These are phyloP conservation scores for Yamadazyma diddensiae DNA, from an alignment of 1,139 yeast genomes.

Conservation along the genomic window DNA sequence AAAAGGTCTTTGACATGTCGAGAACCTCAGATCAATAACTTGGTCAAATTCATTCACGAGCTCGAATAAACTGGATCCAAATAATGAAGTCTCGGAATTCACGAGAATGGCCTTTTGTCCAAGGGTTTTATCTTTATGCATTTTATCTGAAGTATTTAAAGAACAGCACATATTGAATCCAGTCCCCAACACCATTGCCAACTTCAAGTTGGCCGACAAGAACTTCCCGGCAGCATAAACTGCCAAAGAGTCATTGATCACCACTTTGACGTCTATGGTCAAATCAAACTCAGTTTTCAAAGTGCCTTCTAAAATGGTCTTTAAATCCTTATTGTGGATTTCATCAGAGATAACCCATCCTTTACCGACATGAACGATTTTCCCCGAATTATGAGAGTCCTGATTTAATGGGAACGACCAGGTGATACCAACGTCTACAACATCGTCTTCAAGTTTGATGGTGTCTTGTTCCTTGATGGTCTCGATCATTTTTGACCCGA, in stretches of 20 bases:
- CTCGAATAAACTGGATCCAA: slow-evolving; percentile 33
- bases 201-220: slow-evolving; percentile 32
- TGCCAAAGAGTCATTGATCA: slow-evolving; percentile 45
- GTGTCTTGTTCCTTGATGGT: slow-evolving; percentile 27
- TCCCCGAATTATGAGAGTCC: slow-evolving; percentile 42
- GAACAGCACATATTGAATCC: slow-evolving; percentile 46
- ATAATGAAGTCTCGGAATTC: slow-evolving; percentile 42
- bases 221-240: slow-evolving; percentile 47
- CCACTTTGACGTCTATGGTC: slow-evolving; percentile 29
- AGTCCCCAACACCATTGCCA: slow-evolving; percentile 48
- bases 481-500: slow-evolving; percentile 34
- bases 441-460: slow-evolving; percentile 13
- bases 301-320: slow-evolving; percentile 34
- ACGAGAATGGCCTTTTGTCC: slow-evolving; percentile 23
- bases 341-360: slow-evolving; percentile 47
- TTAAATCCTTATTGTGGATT: slow-evolving; percentile 39
- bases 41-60: slow-evolving; percentile 38
- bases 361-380: slow-evolving; percentile 46
- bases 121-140: slow-evolving; percentile 26
- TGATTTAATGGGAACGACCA: slow-evolving; percentile 59
- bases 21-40: slow-evolving; percentile 24
- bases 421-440: slow-evolving; percentile 46
- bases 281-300: slow-evolving; percentile 22
- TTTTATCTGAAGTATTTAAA: slow-evolving; percentile 18
- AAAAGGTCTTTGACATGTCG: slow-evolving; percentile 15